Percentiles rank a stretch among this genome's conserved stretches.
Evolutionary conservation across 2,329 filamentous ascomycete species (phyloP).

Genomic region (Pseudogymnoascus sp.): DNA sequence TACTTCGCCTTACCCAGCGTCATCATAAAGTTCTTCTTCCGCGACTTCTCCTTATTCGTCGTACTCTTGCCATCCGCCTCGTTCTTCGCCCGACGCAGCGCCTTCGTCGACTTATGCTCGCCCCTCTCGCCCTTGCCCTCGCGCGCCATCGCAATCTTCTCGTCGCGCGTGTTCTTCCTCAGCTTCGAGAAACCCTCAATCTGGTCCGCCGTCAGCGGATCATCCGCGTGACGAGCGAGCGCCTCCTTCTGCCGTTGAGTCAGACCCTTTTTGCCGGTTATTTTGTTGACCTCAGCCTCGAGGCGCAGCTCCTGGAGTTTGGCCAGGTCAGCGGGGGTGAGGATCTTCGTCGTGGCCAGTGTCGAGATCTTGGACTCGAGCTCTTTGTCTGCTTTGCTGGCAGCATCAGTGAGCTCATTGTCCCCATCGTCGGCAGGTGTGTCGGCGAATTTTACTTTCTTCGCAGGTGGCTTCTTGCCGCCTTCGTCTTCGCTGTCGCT

Average conservation of each 20-base stretch:
- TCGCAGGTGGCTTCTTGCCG: constrained; percentile 46
- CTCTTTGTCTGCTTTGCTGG: constrained; percentile 35
- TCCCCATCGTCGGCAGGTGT: constrained; percentile 33
- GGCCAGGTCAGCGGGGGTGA: constrained; percentile 91
- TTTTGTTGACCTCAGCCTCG: constrained; percentile 62
- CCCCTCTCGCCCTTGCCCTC: constrained; percentile 71
- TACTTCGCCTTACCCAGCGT: constrained; percentile 90
- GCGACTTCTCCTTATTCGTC: constrained; percentile 92
- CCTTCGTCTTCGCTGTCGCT: constrained; percentile 66
- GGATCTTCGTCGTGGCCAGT: constrained; percentile 84
- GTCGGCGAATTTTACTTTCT: constrained; percentile 50
- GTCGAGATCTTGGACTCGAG: constrained; percentile 49
- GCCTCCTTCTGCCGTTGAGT: constrained; percentile 31
- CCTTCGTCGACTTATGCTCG: constrained; percentile 80
- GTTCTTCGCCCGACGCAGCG: constrained; percentile 80
- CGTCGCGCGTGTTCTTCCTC: constrained; percentile 81
- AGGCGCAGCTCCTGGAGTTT: constrained; percentile 85
- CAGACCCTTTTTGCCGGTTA: constrained; percentile 42
- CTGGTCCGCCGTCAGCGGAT: constrained; percentile 80
- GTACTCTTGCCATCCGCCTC: constrained; percentile 85
- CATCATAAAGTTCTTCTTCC: constrained; percentile 99
- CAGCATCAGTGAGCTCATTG: constrained; percentile 36
- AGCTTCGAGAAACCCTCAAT: constrained; percentile 81
- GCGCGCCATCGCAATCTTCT: constrained; percentile 73
- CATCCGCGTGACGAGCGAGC: constrained; percentile 65